Evolutionary conservation across 306 rosid genomes (phyloP).

Genomic region (Mimosa pudica): DNA sequence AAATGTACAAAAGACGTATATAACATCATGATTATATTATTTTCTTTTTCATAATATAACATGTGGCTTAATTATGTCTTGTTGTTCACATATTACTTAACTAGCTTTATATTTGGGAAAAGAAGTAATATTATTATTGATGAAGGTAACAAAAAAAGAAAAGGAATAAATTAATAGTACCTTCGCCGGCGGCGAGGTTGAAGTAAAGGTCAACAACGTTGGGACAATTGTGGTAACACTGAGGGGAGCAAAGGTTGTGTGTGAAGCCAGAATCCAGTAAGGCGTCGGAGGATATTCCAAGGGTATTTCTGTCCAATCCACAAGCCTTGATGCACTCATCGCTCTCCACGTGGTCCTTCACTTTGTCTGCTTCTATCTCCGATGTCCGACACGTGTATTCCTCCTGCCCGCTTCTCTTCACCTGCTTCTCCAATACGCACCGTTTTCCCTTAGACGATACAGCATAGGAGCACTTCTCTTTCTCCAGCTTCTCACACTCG

Average conservation of each 20-base stretch:
- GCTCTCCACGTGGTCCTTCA: slow-evolving; percentile 53
- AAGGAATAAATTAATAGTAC: slow-evolving; percentile 14
- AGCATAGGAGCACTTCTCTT: slow-evolving; percentile 56
- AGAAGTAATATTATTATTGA: no score
- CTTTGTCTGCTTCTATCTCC: slow-evolving; percentile 50
- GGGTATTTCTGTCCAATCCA: slow-evolving; percentile 52
- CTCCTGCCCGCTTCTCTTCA: slow-evolving; percentile 54
- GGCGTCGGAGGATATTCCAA: slow-evolving; percentile 61
- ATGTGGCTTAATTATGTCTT: no score
- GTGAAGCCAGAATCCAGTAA: slow-evolving; percentile 57
- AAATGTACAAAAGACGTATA: no score
- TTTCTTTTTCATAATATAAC: no score
- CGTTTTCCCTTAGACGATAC: slow-evolving; percentile 59
- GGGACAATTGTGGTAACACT: slow-evolving; percentile 53
- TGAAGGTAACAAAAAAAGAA: no score
- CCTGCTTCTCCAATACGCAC: slow-evolving; percentile 62
- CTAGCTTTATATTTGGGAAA: no score
- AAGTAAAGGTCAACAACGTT: slow-evolving; percentile 67
- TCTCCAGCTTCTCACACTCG: slow-evolving; percentile 51
- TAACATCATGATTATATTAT: no score
- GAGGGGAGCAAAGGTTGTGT: slow-evolving; percentile 54
- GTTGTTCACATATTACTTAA: no score
- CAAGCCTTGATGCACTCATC: slow-evolving; percentile 57
- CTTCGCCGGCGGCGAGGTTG: slow-evolving; percentile 78
- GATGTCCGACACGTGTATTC: slow-evolving; percentile 58